A percentile compares a stretch with the other conserved stretches of the same genome.
Evolutionary conservation across 495 filamentous ascomycete species (phyloP).

Genomic region (Xylaria flabelliformis): DNA sequence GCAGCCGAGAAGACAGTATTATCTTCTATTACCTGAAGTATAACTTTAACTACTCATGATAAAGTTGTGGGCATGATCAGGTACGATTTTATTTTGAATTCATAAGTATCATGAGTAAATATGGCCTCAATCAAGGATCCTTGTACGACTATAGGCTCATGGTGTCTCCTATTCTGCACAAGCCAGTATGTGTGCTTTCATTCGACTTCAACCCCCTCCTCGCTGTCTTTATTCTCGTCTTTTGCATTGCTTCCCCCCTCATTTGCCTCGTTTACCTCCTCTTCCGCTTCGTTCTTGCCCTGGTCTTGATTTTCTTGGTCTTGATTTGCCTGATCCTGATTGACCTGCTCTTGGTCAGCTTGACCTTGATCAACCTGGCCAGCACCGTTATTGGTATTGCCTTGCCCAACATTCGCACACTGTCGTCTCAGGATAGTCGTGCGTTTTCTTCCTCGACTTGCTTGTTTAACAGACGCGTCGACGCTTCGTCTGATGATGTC

Average conservation of each 20-base stretch:
- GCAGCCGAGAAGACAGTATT: not conserved
- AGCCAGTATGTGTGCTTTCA: not conserved
- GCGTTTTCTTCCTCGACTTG: conserved; percentile 33
- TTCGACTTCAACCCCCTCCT: conserved; percentile 1
- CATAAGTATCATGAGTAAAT: not conserved
- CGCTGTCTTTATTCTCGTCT: not conserved
- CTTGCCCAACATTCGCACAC: conserved; percentile 28
- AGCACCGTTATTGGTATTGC: conserved; percentile 9
- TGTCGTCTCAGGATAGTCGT: conserved; percentile 29
- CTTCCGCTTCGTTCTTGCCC: not conserved
- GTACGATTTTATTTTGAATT: not conserved
- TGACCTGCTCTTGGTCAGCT: not conserved
- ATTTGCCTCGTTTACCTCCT: not conserved
- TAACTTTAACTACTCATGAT: not conserved
- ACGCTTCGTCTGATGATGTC: conserved; percentile 52
- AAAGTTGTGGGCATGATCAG: not conserved
- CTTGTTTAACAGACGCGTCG: conserved; percentile 36
- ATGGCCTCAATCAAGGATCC: not conserved
- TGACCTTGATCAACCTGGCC: conserved; percentile 1
- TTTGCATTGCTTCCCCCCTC: not conserved
- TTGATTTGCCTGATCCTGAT: conserved; percentile 3
- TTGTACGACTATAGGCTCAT: not conserved
- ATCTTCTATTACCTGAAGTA: not conserved
- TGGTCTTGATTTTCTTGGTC: not conserved
- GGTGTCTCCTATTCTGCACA: not conserved